A percentile compares a stretch with the other conserved stretches of the same genome.
Evolutionary conservation across 257 asterid species (phyloP).

Genomic region (Craterostigma plantagineum): DNA sequence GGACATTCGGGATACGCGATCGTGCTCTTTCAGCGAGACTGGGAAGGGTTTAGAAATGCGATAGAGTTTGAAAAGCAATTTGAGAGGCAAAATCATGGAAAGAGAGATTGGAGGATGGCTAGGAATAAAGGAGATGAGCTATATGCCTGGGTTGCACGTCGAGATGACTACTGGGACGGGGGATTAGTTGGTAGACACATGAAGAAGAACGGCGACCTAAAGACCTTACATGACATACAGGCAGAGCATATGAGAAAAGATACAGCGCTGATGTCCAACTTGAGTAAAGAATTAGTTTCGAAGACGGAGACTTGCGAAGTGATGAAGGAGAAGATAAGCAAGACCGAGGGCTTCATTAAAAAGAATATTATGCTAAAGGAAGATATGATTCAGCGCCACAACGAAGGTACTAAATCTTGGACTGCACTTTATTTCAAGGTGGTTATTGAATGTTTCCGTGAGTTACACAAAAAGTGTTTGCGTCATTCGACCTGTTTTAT

Average conservation of each 20-base stretch:
- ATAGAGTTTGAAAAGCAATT: constrained; percentile 61
- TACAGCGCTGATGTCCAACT: constrained; percentile 24
- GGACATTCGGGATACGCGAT: constrained; percentile 3
- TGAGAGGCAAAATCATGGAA: constrained; percentile 50
- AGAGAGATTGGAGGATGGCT: constrained; percentile 36
- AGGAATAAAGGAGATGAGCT: constrained; percentile 26
- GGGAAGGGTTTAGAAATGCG: constrained; percentile 70
- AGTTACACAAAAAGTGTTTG: not conserved
- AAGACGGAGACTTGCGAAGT: constrained; percentile 36
- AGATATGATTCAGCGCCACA: constrained; percentile 30
- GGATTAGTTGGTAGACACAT: constrained; percentile 50
- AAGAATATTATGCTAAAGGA: constrained; percentile 49
- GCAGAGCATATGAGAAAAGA: constrained; percentile 34
- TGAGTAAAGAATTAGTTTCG: constrained; percentile 27
- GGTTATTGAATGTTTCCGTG: no score
- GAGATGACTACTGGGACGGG: constrained; percentile 28
- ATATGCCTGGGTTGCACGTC: constrained; percentile 84
- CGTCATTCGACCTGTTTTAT: constrained; percentile 2
- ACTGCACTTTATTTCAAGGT: constrained; percentile 7
- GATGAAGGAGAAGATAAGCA: constrained; percentile 41
- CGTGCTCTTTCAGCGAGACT: constrained; percentile 47
- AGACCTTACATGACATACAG: constrained; percentile 45
- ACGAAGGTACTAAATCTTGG: constrained; percentile 28
- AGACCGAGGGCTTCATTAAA: constrained; percentile 26
- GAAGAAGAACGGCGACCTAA: constrained; percentile 61